These are phyloP conservation scores for Aspergillus fischeri DNA, from an alignment of 2,329 filamentous ascomycete species.

Conservation along the genomic window DNA sequence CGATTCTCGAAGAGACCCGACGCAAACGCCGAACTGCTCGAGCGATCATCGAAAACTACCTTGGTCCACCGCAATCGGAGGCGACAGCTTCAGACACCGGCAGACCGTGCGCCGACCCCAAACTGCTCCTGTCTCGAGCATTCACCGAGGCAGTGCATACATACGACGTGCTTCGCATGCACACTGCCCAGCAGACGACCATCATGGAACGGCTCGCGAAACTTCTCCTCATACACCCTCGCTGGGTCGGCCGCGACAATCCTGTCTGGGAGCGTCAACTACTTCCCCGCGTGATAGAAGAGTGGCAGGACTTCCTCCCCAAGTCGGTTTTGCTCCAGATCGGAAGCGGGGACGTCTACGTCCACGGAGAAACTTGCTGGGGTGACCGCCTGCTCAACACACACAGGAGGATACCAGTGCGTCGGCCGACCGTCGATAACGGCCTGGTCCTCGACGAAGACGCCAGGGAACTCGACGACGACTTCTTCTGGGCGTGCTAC, in stretches of 20 bases:
- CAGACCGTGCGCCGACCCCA: slow-evolving; percentile 2
- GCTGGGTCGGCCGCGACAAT: slow-evolving; percentile 16
- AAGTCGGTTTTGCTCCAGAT: slow-evolving; percentile 35
- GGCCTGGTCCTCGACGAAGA: slow-evolving; percentile 11
- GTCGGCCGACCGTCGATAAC: slow-evolving; percentile 11
- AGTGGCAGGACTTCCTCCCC: slow-evolving; percentile 48
- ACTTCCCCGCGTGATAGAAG: slow-evolving; percentile 44
- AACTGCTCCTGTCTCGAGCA: slow-evolving; percentile 18
- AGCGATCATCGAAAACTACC: slow-evolving; percentile 19
- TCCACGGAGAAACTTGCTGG: slow-evolving; percentile 27
- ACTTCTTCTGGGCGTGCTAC: slow-evolving; percentile 19
- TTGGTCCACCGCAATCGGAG: slow-evolving; percentile 11
- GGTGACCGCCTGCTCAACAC: slow-evolving; percentile 10
- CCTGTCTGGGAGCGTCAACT: slow-evolving; percentile 29
- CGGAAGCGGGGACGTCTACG: slow-evolving; percentile 37
- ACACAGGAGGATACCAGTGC: slow-evolving; percentile 19
- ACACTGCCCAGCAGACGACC: slow-evolving; percentile 25
- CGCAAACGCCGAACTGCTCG: slow-evolving; percentile 24
- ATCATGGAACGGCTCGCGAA: slow-evolving; percentile 21
- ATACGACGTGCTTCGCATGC: slow-evolving; percentile 31
- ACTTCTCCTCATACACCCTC: slow-evolving; percentile 17
- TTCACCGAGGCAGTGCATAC: slow-evolving; percentile 28
- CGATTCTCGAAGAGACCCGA: slow-evolving; percentile 26
- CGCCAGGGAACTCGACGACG: slow-evolving; percentile 23
- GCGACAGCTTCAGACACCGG: neutral